Conservation (phyloP, 1,139 yeast species). For the Saccharomyces pastorianus region DNA sequence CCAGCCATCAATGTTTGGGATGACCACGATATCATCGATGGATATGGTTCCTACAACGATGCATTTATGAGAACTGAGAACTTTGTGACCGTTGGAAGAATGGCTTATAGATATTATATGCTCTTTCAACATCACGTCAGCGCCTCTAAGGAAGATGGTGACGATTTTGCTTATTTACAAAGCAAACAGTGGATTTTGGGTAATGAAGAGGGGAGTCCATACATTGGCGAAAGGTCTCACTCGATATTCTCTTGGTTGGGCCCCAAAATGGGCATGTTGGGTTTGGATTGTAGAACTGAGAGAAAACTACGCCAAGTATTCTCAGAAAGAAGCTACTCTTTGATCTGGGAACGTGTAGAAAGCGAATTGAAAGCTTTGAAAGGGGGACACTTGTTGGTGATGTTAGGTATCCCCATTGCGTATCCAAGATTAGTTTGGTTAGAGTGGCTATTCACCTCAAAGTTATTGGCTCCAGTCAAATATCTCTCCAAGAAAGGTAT, state of each 20-base stretch:
- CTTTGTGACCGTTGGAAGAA: conserved; percentile 61
- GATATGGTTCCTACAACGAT: conserved; percentile 82
- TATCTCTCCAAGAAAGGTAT: conserved; percentile 62
- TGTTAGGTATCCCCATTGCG: conserved; percentile 90
- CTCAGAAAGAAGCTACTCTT: conserved; percentile 46
- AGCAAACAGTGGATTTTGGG: conserved; percentile 59
- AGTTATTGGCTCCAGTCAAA: conserved; percentile 55
- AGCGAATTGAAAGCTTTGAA: conserved; percentile 44
- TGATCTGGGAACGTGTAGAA: conserved; percentile 52
- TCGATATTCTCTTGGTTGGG: conserved; percentile 71
- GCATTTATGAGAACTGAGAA: conserved; percentile 63
- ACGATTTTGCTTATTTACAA: conserved; percentile 25
- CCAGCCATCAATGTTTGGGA: conserved; percentile 82
- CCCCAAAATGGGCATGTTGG: conserved; percentile 58
- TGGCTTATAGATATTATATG: conserved; percentile 81
- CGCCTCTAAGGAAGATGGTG: conserved; percentile 34
- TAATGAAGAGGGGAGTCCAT: conserved; percentile 46
- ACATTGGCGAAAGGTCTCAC: conserved; percentile 54
- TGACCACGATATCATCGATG: conserved; percentile 91
- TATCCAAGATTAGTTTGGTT: conserved; percentile 91
- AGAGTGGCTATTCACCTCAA: conserved; percentile 62
- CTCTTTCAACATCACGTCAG: conserved; percentile 80
- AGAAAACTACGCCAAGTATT: conserved; percentile 57
- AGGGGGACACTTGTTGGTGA: conserved; percentile 65
- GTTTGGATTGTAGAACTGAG: conserved; percentile 90